Evolutionary conservation across 805 yeast genomes (phyloP).

Genomic region (Saccharomycopsis fodiens): DNA sequence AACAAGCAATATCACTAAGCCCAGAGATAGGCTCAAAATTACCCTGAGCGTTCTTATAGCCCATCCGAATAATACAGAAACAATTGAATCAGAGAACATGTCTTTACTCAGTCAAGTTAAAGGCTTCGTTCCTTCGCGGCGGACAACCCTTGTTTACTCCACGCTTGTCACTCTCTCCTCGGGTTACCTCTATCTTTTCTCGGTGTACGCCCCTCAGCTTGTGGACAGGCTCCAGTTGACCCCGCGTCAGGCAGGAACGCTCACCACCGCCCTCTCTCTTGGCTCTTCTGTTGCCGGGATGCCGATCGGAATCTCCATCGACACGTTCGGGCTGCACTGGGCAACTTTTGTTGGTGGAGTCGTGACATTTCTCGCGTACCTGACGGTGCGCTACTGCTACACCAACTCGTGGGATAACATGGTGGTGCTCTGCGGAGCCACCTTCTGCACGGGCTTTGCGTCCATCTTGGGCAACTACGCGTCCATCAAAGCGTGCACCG

Average conservation of each 20-base stretch:
- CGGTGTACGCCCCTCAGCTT: slow-evolving; percentile 71
- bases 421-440: slow-evolving; percentile 22
- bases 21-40: too few relatives aligned
- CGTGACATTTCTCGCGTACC: slow-evolving; percentile 48
- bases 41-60: too few relatives aligned
- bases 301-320: slow-evolving; percentile 64
- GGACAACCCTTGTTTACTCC: slow-evolving; percentile 12
- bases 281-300: slow-evolving; percentile 68
- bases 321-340: slow-evolving; percentile 46
- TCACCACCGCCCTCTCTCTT: slow-evolving; percentile 52
- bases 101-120: too few relatives aligned
- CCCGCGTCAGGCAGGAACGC: slow-evolving; percentile 53
- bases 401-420: slow-evolving; percentile 33
- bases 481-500: slow-evolving; percentile 41
- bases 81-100: too few relatives aligned
- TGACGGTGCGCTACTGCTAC: slow-evolving; percentile 42
- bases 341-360: slow-evolving; percentile 51
- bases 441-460: slow-evolving; percentile 13
- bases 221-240: slow-evolving; percentile 48
- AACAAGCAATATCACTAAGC: too few relatives aligned
- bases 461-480: slow-evolving; percentile 22
- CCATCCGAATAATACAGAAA: too few relatives aligned
- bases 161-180: slow-evolving; percentile 53
- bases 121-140: neutral
- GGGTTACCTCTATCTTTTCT: slow-evolving; percentile 70